Conservation (phyloP, 2,329 filamentous ascomycete species). For the Ilyonectria mors-panacis region DNA sequence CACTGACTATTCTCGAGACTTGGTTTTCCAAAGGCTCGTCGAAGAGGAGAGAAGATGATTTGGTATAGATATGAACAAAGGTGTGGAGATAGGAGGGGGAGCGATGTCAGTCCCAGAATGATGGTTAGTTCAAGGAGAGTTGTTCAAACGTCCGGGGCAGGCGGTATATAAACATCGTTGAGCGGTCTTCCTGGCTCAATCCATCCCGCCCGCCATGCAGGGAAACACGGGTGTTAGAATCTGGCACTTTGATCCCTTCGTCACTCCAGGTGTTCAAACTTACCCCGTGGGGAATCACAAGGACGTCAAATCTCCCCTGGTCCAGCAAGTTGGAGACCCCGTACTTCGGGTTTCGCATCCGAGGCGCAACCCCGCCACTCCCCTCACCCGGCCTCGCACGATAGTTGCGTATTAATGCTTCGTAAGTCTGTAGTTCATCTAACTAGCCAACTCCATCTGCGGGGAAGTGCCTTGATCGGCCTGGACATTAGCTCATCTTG, state of each 20-base stretch:
- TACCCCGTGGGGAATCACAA: conserved; percentile 18
- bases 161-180: neutral
- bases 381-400: neutral
- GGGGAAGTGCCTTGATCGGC: neutral
- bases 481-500: neutral
- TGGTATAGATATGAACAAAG: neutral
- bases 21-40: neutral
- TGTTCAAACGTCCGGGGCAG: neutral
- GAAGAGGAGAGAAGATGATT: neutral
- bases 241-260: neutral
- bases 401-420: neutral
- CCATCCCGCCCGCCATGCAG: neutral
- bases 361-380: neutral
- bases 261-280: neutral
- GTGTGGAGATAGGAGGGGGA: neutral
- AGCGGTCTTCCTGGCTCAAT: neutral
- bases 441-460: neutral
- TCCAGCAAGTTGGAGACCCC: neutral
- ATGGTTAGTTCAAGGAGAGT: neutral
- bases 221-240: neutral
- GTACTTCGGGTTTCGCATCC: conserved; percentile 19
- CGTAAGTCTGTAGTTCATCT: neutral
- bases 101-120: neutral
- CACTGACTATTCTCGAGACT: neutral
- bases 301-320: neutral